Conservation (phyloP, 345 rosid genomes). For the Raphanus sativus region DNA sequence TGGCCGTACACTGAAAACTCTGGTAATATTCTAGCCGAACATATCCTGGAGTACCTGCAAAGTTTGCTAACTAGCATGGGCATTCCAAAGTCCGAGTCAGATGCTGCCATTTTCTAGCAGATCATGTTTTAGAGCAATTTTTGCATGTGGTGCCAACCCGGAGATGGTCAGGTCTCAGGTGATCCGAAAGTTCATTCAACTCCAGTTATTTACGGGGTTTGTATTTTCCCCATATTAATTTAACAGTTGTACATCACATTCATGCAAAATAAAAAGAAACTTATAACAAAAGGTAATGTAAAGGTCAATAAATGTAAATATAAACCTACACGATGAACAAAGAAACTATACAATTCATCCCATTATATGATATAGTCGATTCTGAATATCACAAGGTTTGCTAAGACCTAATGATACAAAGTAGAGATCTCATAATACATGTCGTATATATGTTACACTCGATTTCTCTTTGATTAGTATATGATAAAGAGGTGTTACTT, state of each 20-base stretch:
- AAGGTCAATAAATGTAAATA: background rate
- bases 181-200: too few relatives aligned
- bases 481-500: background rate
- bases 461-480: background rate
- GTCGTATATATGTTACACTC: constrained; percentile 11
- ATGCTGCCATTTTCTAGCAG: too few relatives aligned
- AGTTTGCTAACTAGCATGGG: constrained; percentile 88
- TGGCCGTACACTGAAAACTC: constrained; percentile 92
- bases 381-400: background rate
- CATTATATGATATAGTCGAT: background rate
- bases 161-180: too few relatives aligned
- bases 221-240: too few relatives aligned
- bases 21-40: constrained; percentile 96
- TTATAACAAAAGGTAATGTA: background rate
- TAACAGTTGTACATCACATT: constrained; percentile 26
- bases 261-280: constrained; percentile 9
- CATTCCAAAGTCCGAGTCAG: constrained; percentile 85
- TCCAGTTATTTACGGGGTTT: too few relatives aligned
- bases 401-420: background rate
- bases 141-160: too few relatives aligned
- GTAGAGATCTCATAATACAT: constrained; percentile 1
- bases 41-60: constrained; percentile 96
- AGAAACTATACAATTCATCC: background rate
- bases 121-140: too few relatives aligned
- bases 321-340: background rate